A percentile compares a stretch with the other conserved stretches of the same genome.
These are phyloP conservation scores for Notholithocarpus densiflorus DNA, from an alignment of 306 rosid genomes.

Conservation along the genomic window DNA sequence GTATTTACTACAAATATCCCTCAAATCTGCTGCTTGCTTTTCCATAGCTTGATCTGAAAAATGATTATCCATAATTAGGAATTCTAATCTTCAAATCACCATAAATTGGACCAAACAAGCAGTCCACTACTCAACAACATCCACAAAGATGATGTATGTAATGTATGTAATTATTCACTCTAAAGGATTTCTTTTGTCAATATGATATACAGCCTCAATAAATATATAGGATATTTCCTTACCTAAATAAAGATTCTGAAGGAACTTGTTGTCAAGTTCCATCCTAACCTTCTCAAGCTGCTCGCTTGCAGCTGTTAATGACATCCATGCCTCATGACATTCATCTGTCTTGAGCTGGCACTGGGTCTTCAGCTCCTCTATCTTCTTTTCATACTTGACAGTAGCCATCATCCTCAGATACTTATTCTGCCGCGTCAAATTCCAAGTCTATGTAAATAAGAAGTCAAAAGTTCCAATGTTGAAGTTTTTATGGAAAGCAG, in stretches of 20 bases:
- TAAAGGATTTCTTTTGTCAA: background rate
- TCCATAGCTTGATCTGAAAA: conserved; percentile 18
- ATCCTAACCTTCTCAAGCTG: conserved; percentile 19
- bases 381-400: conserved; percentile 27
- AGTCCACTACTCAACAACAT: background rate
- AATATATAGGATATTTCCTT: conserved; percentile 2
- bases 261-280: conserved; percentile 28
- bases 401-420: conserved; percentile 9
- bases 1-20: conserved; percentile 1
- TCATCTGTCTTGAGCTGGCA: conserved; percentile 26
- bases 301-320: conserved; percentile 19
- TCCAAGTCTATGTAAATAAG: background rate
- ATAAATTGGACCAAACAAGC: background rate
- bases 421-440: conserved; percentile 9
- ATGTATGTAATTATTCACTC: background rate
- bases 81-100: background rate
- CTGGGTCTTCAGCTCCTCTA: conserved; percentile 17
- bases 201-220: background rate
- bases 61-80: background rate
- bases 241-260: conserved; percentile 20
- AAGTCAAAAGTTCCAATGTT: background rate
- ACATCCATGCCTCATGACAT: conserved; percentile 36
- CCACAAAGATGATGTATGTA: background rate
- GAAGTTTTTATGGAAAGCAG: background rate
- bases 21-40: conserved; percentile 9